Conservation (phyloP, 768 basidiomycete species). For the Xerocomellus intermedius region DNA sequence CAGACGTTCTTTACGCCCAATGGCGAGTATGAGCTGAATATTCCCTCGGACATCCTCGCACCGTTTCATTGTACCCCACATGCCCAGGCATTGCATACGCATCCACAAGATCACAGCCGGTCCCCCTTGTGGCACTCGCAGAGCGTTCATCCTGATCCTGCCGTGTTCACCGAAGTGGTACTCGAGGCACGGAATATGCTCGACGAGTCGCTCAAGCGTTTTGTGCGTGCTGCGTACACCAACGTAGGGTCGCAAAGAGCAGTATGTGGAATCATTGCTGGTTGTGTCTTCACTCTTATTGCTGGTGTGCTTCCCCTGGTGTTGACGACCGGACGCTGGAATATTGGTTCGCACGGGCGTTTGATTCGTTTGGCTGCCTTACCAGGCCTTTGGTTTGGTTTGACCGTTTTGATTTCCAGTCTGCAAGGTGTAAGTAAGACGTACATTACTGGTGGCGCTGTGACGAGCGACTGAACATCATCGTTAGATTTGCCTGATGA, state of each 20-base stretch:
- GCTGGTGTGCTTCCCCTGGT: conserved; percentile 53
- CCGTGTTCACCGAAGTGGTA: conserved; percentile 58
- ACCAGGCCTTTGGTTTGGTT: conserved; percentile 69
- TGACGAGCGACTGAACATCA: not conserved
- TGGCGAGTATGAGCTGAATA: conserved; percentile 68
- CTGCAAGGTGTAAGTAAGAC: conserved; percentile 55
- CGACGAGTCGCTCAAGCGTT: conserved; percentile 60
- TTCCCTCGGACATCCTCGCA: conserved; percentile 63
- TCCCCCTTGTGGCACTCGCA: conserved; percentile 27
- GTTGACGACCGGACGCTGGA: conserved; percentile 43
- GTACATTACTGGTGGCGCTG: not conserved
- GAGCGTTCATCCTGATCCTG: conserved; percentile 59
- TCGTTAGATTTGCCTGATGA: conserved; percentile 58
- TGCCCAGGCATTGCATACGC: conserved; percentile 21
- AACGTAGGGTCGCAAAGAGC: conserved; percentile 68
- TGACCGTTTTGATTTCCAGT: conserved; percentile 59
- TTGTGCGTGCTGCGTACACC: conserved; percentile 66
- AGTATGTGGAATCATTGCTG: conserved; percentile 66
- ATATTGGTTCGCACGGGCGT: conserved; percentile 33
- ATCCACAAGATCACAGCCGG: conserved; percentile 8
- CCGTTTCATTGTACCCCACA: conserved; percentile 49
- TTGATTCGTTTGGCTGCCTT: conserved; percentile 60
- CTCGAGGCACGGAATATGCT: conserved; percentile 58
- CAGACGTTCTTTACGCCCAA: conserved; percentile 78
- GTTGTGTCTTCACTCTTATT: conserved; percentile 47